Evolutionary conservation across 805 yeast species (phyloP).

Genomic region (Saccharomycopsis fibuligera): DNA sequence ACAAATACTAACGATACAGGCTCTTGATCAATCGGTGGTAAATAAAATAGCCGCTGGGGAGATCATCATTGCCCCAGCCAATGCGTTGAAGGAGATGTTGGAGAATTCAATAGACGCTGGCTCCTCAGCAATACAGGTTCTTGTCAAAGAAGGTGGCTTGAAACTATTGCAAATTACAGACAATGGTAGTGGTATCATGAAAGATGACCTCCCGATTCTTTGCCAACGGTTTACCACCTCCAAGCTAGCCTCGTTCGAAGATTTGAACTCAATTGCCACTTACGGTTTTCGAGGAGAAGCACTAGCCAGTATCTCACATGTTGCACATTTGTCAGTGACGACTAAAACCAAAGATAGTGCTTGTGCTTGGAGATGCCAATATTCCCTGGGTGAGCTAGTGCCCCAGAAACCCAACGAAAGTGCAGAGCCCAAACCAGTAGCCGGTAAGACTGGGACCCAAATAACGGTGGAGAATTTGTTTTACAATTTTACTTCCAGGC

Average conservation of each 20-base stretch:
- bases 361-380: slow-evolving; percentile 69
- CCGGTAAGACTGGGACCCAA: slow-evolving; percentile 85
- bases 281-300: slow-evolving; percentile 98
- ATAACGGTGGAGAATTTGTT: slow-evolving; percentile 83
- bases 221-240: slow-evolving; percentile 94
- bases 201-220: slow-evolving; percentile 67
- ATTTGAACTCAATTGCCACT: slow-evolving; percentile 61
- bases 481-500: slow-evolving; percentile 77
- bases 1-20: slow-evolving; percentile 21
- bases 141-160: slow-evolving; percentile 88
- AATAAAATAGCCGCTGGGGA: slow-evolving; percentile 97
- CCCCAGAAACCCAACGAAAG: slow-evolving; percentile 34
- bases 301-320: slow-evolving; percentile 86
- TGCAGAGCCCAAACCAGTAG: slow-evolving; percentile 60
- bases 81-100: slow-evolving; percentile 86
- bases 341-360: slow-evolving; percentile 58
- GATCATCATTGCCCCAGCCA: slow-evolving; percentile 87
- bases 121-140: slow-evolving; percentile 64
- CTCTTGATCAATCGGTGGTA: slow-evolving; percentile 65
- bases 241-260: slow-evolving; percentile 68
- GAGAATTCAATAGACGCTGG: slow-evolving; percentile 91
- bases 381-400: slow-evolving; percentile 56
- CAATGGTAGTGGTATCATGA: slow-evolving; percentile 76
- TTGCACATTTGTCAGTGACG: slow-evolving; percentile 71
- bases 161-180: slow-evolving; percentile 83